Base-by-base conservation (phyloP, 2,329 filamentous ascomycete genomes). In the Fusarium sp. region DNA sequence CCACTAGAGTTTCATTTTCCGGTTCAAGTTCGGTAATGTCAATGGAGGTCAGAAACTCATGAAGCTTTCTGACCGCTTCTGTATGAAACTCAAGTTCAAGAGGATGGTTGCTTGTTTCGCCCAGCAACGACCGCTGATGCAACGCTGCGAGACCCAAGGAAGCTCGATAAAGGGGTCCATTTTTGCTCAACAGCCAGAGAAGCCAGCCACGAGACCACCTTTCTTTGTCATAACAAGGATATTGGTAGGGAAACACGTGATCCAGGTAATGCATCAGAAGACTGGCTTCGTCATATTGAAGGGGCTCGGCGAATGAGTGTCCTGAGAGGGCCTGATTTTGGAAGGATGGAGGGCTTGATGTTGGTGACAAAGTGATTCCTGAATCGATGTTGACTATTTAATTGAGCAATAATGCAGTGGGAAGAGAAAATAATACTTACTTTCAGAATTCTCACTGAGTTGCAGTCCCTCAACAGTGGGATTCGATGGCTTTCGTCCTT, bases 51-150 rank as follows among this genome's bases (percentile, higher is more conserved):
- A 52, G 15, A 15, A 52, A 52, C 4, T 52, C 49, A 3, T 44
- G 49, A 4, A 52, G 49, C 15, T 52, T 39, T 5, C 37, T 52
- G 19, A 52, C 13, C 11, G 49, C 49, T 44, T 52, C 44, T 5
- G 49, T 52, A 32, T 44, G 49, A 7, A 52, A 33, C 11, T 52
- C 39, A 6, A 44, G 39, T 20, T 52, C 49, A 19, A 52, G 20
- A 6, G 33, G 26, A 11, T 44, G 14, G 24, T 24, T 24, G 15
- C 30, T 32, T 17, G 39, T 43, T 11, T 41, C 37, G 8, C 39
- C 39, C 13, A 43, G 17, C 13, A 26, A 26, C 1, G 49, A 52
- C 4, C 49, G 49, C 15, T 44, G 28, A 2, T 52, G 37, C 2
- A 52, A 44, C 10, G 49, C 49, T 15, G 49, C 49, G 4, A 52